Evolutionary conservation across 2,329 filamentous ascomycete genomes (phyloP), one percentile per base, ranked within the genome.

Genomic region (Alternaria triticina): DNA sequence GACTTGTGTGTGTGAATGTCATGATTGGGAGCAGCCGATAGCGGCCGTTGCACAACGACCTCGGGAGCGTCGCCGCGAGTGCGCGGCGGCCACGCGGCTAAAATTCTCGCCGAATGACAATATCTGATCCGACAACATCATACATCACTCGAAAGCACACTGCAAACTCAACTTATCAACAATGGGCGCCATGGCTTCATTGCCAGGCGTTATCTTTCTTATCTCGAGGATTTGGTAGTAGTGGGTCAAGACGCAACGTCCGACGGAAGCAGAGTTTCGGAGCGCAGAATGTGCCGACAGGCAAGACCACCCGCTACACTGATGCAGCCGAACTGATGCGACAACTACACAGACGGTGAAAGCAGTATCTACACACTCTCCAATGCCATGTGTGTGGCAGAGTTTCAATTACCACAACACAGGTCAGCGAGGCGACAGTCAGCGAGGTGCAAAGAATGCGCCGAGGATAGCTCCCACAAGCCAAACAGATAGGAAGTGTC

Each of bases 311-410:
- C 36, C 36, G 1, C 10, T 40, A 5, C 3, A 11, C 5, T 5
- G 33, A 40, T 8, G 15, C 0, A 40, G 33, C 33, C 1, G 4
- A n/a, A 3, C 4, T 40, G 3, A 3, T 17, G 33, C 9, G 1
- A 40, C 33, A 1, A 10, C 33, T 17, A 5, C 15, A 3, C 4
- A 5, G 4, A n/a, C 2, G 15, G 8, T 1, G 15, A n/a, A 1
- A 40, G 15, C 8, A n/a, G n/a, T n/a, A n/a, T n/a, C n/a, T n/a
- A n/a, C n/a, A n/a, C n/a, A n/a, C n/a, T 23, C 23, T 23, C 23
- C 23, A 23, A 23, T 23, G 23, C 23, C 23, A 23, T 23, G 23
- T 23, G 23, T 23, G 23, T 23, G 23, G 23, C 23, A 23, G 23
- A 23, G 23, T 23, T 23, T 23, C 23, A 23, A 23, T 23, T 23